These are phyloP conservation scores for Moringa oleifera DNA, from an alignment of 345 rosid genomes.

Conservation along the genomic window DNA sequence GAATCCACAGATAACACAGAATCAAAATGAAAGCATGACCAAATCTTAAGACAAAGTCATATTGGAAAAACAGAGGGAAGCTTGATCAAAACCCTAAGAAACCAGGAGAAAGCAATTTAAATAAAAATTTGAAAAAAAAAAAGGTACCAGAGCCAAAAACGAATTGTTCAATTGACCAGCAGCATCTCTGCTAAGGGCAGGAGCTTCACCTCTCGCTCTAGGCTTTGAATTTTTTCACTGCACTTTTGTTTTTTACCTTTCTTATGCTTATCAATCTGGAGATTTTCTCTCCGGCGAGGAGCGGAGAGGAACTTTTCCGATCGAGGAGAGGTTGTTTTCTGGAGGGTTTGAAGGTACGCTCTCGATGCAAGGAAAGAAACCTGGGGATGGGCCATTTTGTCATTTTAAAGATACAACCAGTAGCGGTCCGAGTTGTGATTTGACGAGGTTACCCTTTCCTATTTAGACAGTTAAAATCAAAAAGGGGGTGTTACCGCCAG, in stretches of 20 bases:
- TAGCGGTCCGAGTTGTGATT: no score
- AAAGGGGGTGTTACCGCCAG: no score
- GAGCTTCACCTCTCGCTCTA: not conserved
- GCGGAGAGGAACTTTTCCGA: not conserved
- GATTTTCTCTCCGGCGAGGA: not conserved
- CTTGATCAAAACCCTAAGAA: slow-evolving; percentile 3
- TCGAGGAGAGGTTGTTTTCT: slow-evolving; percentile 5
- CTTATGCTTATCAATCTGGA: not conserved
- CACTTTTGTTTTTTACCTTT: not conserved
- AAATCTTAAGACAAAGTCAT: not conserved
- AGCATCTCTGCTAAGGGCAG: not conserved
- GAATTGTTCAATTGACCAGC: slow-evolving; percentile 2
- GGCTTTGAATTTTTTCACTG: not conserved
- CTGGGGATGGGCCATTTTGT: slow-evolving; percentile 1
- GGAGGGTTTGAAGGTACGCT: slow-evolving; percentile 3
- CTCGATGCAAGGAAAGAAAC: not conserved
- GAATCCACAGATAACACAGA: not conserved
- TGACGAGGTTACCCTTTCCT: no score
- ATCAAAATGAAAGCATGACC: not conserved
- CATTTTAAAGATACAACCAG: no score
- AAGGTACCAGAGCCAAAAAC: slow-evolving; percentile 9
- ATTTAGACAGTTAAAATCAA: no score
- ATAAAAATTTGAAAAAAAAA: not conserved
- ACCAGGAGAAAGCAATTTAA: not conserved
- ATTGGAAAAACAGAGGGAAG: not conserved